Evolutionary conservation across 2,329 filamentous ascomycete genomes (phyloP).

Genomic region (Fusarium sp.): DNA sequence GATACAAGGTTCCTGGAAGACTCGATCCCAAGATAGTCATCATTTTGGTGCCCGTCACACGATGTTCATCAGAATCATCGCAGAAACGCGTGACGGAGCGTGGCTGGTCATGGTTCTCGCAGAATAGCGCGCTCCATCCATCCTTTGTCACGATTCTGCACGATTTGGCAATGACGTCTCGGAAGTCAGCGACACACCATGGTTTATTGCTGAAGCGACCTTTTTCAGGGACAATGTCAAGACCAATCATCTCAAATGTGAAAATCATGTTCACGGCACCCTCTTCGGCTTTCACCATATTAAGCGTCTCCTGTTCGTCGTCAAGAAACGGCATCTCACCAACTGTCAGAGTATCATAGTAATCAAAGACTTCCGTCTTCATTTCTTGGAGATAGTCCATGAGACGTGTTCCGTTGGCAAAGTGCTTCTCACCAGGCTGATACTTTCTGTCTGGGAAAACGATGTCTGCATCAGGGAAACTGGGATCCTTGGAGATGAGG

Average conservation of each 20-base stretch:
- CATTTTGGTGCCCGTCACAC: constrained; percentile 65
- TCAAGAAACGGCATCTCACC: constrained; percentile 69
- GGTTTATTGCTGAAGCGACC: neutral
- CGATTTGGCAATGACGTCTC: neutral
- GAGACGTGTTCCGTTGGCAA: constrained; percentile 74
- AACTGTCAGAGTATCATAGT: constrained; percentile 74
- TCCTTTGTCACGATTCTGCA: neutral
- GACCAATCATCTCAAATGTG: constrained; percentile 1
- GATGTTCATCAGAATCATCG: constrained; percentile 60
- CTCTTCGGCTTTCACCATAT: neutral
- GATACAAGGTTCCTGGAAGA: constrained; percentile 69
- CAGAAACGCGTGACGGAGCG: constrained; percentile 68
- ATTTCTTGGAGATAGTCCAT: constrained; percentile 76
- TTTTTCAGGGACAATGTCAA: neutral
- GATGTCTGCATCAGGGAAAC: constrained; percentile 68
- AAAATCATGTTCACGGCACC: constrained; percentile 4
- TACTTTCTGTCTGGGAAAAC: constrained; percentile 56
- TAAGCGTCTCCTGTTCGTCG: constrained; percentile 53
- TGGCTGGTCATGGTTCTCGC: constrained; percentile 72
- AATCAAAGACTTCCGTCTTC: constrained; percentile 63
- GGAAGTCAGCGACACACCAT: neutral
- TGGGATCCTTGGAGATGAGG: constrained; percentile 72
- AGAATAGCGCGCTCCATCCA: constrained; percentile 51
- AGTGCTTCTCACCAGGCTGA: constrained; percentile 66
- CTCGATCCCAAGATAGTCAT: constrained; percentile 64